Conservation (phyloP, 2,329 filamentous ascomycete genomes). For the Cladosporium sphaerospermum region DNA sequence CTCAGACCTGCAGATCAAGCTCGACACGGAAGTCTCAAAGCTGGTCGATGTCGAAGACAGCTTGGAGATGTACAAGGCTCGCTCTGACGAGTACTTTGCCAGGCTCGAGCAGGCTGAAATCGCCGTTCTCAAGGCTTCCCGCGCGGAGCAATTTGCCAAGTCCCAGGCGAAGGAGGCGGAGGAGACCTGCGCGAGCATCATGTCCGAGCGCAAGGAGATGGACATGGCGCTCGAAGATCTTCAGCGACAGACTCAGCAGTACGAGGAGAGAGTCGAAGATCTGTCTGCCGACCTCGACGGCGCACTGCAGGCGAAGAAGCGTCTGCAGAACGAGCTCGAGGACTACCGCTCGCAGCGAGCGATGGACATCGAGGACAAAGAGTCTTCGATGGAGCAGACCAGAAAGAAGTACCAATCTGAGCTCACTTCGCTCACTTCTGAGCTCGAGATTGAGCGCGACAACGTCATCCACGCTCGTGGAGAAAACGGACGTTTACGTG, state of each 20-base stretch:
- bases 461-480: conserved; percentile 77
- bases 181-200: conserved; percentile 80
- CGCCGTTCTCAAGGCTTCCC: conserved; percentile 81
- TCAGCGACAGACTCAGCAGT: conserved; percentile 79
- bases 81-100: conserved; percentile 92
- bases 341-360: conserved; percentile 93
- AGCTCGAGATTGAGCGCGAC: conserved; percentile 88
- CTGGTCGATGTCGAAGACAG: conserved; percentile 77
- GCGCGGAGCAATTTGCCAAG: conserved; percentile 91
- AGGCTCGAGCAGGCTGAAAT: conserved; percentile 97
- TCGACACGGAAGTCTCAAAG: conserved; percentile 83
- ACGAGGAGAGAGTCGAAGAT: conserved; percentile 88
- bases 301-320: conserved; percentile 81
- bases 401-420: conserved; percentile 96
- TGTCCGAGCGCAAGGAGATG: conserved; percentile 88
- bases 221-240: conserved; percentile 82
- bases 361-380: conserved; percentile 95
- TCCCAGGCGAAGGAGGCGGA: conserved; percentile 84
- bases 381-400: conserved; percentile 92
- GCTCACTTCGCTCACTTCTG: conserved; percentile 80
- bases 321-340: conserved; percentile 92
- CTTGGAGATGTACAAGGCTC: conserved; percentile 80
- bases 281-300: conserved; percentile 82
- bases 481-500: conserved; percentile 81
- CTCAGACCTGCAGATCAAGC: conserved; percentile 83